A percentile compares a stretch with the other conserved stretches of the same genome.
These are phyloP conservation scores for Aspergillus nanangensis DNA, from an alignment of 495 filamentous ascomycete genomes.

Conservation along the genomic window DNA sequence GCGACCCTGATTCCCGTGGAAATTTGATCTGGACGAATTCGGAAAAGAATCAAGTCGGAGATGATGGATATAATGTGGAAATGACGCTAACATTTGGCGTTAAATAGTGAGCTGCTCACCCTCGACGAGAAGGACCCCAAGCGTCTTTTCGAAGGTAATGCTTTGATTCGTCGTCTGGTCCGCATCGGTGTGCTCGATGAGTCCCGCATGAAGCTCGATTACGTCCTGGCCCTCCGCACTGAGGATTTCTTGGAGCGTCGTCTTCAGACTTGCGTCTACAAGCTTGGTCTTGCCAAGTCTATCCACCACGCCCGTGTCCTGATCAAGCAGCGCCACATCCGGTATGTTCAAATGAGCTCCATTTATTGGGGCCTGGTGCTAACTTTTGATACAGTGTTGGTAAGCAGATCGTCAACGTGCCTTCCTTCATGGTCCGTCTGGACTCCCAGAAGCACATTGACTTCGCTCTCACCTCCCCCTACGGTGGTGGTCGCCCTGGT, in stretches of 20 bases:
- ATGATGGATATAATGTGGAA: background rate
- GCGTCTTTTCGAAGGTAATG: conserved; percentile 99
- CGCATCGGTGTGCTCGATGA: conserved; percentile 99
- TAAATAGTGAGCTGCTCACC: conserved; percentile 92
- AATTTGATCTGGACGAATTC: background rate
- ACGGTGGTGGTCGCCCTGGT: conserved; percentile 93
- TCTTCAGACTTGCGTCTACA: conserved; percentile 99
- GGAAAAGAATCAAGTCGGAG: background rate
- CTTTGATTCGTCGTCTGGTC: conserved; percentile 98
- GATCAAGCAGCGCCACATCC: conserved; percentile 98
- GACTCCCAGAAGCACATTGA: conserved; percentile 99
- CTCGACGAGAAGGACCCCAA: conserved; percentile 99
- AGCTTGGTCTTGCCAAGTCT: conserved; percentile 98
- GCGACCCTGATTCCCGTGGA: conserved; percentile 16
- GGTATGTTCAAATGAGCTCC: conserved; percentile 38
- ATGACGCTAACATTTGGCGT: conserved; percentile 14
- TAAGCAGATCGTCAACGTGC: conserved; percentile 99
- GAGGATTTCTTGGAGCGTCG: conserved; percentile 99
- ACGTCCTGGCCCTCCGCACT: conserved; percentile 95
- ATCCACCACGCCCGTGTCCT: conserved; percentile 99
- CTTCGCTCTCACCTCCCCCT: conserved; percentile 95
- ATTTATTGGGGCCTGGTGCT: background rate
- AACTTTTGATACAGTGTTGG: conserved; percentile 58
- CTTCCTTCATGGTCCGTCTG: conserved; percentile 97
- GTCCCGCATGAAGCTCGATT: conserved; percentile 99